A percentile compares a stretch with the other conserved stretches of the same genome.
Conservation (phyloP, 768 basidiomycete genomes). For the Mycena chlorophos region DNA sequence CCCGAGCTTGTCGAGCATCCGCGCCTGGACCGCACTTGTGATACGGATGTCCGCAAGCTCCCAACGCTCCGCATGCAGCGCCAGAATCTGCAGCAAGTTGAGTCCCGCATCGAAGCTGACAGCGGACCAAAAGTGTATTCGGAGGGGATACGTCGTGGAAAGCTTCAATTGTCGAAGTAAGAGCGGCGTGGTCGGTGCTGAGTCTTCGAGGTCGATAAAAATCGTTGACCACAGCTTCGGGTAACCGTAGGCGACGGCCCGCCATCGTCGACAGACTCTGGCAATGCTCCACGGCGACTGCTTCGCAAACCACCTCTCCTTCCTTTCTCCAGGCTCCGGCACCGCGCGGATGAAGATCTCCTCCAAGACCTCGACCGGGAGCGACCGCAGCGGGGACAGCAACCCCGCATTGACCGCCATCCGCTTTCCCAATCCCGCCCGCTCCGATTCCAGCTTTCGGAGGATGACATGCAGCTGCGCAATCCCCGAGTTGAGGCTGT, state of each 20-base stretch:
- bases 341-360: neutral
- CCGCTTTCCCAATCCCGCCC: neutral
- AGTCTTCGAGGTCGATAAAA: neutral
- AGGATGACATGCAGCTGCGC: neutral
- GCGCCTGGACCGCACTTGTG: neutral
- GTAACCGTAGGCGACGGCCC: neutral
- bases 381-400: neutral
- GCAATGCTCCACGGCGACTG: conserved; percentile 2
- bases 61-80: neutral
- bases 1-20: neutral
- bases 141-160: neutral
- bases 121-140: neutral
- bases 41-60: conserved; percentile 1
- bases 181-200: neutral
- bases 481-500: neutral
- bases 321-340: neutral
- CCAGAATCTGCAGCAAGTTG: neutral
- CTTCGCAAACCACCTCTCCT: neutral
- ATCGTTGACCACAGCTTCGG: neutral
- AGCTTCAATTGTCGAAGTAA: neutral
- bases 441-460: neutral
- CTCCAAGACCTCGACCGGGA: neutral
- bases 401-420: neutral
- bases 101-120: neutral
- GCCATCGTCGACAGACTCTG: conserved; percentile 1